These are phyloP conservation scores for Penicillium mononematosum DNA, from an alignment of 495 filamentous ascomycete species.

Conservation along the genomic window DNA sequence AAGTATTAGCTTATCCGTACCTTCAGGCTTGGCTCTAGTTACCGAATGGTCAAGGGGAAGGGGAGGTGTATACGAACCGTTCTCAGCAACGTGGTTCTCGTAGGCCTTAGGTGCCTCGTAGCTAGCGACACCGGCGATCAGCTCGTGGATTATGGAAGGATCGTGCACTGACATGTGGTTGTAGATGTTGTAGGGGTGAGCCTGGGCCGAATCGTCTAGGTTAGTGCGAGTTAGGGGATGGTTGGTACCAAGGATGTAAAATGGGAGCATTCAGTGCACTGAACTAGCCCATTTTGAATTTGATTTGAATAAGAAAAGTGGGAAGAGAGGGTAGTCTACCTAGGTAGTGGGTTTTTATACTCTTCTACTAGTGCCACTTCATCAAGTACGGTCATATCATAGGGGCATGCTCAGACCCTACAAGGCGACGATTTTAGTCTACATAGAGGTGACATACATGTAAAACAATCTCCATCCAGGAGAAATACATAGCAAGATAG, in stretches of 20 bases:
- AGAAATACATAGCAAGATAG: background rate
- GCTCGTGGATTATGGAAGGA: conserved; percentile 61
- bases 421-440: no score
- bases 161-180: conserved; percentile 41
- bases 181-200: conserved; percentile 45
- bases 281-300: conserved; percentile 31
- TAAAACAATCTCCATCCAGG: background rate
- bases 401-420: background rate
- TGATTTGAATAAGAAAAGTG: background rate
- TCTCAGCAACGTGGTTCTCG: conserved; percentile 60
- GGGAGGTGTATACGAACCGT: conserved; percentile 47
- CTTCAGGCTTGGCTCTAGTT: background rate
- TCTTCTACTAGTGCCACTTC: background rate
- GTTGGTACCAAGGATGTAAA: background rate
- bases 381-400: background rate
- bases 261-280: conserved; percentile 14
- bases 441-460: background rate
- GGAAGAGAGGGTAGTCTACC: background rate
- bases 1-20: background rate
- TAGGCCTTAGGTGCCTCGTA: conserved; percentile 73
- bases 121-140: conserved; percentile 67
- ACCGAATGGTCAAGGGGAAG: background rate
- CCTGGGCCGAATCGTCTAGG: conserved; percentile 27
- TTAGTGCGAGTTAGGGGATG: background rate
- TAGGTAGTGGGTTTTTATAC: conserved; percentile 6